Evolutionary conservation across 139 green algal genomes (phyloP).

Genomic region (Auxenochlorella protothecoides): DNA sequence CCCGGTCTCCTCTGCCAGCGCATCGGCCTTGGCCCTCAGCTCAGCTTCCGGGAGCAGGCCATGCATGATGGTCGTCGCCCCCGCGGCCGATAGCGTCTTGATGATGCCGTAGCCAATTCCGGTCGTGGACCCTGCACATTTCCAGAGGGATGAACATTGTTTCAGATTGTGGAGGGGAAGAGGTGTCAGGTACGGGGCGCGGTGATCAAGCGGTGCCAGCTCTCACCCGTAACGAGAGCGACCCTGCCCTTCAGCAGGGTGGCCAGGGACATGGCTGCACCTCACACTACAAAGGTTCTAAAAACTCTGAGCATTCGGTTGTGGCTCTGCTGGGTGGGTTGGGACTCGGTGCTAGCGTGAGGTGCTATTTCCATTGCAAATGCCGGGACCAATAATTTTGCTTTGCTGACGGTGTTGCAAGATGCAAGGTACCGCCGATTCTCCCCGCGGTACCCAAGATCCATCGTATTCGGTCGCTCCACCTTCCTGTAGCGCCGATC

Average conservation of each 20-base stretch:
- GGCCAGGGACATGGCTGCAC: background rate
- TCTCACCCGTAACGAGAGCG: conserved; percentile 17
- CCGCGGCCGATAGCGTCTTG: conserved; percentile 23
- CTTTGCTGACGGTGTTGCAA: too few species aligned
- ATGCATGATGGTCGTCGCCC: conserved; percentile 38
- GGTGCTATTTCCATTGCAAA: too few species aligned
- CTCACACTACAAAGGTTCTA: too few species aligned
- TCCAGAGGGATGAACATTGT: background rate
- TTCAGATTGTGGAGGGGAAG: background rate
- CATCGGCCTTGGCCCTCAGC: conserved; percentile 12
- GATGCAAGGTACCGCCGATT: too few species aligned
- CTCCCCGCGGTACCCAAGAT: too few species aligned
- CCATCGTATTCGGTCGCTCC: too few species aligned
- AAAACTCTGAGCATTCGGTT: too few species aligned
- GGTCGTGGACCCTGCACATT: conserved; percentile 27
- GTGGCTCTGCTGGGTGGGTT: too few species aligned
- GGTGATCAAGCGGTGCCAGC: background rate
- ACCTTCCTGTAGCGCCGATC: too few species aligned
- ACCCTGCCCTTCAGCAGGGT: conserved; percentile 10
- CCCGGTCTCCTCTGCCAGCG: conserved; percentile 21
- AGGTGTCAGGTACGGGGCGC: background rate
- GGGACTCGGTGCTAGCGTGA: too few species aligned
- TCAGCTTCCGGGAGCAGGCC: conserved; percentile 21
- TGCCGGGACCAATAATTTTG: too few species aligned
- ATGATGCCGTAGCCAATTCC: conserved; percentile 44